Evolutionary conservation across 2,329 filamentous ascomycete species (phyloP).

Genomic region (Claviceps humidiphila): DNA sequence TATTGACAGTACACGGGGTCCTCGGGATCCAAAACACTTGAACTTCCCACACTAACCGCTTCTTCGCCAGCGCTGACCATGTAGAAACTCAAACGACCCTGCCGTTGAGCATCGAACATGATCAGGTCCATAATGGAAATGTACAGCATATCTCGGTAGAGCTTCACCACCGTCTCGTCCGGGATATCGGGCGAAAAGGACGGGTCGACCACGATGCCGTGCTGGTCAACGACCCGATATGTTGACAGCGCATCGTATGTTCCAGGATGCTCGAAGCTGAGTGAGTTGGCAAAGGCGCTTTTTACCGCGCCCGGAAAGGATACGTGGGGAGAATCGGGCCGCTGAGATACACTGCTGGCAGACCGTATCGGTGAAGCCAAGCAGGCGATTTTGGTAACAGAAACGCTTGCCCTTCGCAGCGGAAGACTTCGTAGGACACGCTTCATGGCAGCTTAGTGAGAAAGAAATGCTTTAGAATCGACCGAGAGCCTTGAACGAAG

Average conservation of each 20-base stretch:
- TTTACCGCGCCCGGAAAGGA: slow-evolving; percentile 93
- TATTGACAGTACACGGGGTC: slow-evolving; percentile 95
- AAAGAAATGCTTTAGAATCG: neutral
- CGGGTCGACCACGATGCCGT: slow-evolving; percentile 70
- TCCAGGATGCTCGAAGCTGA: slow-evolving; percentile 65
- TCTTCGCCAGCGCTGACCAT: slow-evolving; percentile 95
- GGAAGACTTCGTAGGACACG: slow-evolving; percentile 18
- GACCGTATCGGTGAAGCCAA: slow-evolving; percentile 18
- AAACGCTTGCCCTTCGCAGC: slow-evolving; percentile 13
- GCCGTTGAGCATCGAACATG: slow-evolving; percentile 95
- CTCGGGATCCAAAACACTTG: slow-evolving; percentile 66
- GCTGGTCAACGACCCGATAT: slow-evolving; percentile 81
- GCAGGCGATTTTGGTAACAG: slow-evolving; percentile 11
- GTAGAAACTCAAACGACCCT: slow-evolving; percentile 91
- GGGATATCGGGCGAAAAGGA: slow-evolving; percentile 54
- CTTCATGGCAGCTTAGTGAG: slow-evolving; percentile 16
- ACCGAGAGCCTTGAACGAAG: too few relatives aligned
- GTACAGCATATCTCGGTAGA: slow-evolving; percentile 53
- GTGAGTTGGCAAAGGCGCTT: slow-evolving; percentile 73
- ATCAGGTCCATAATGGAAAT: slow-evolving; percentile 85
- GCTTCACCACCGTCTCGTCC: slow-evolving; percentile 45
- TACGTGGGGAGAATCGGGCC: slow-evolving; percentile 40
- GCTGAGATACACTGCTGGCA: slow-evolving; percentile 40
- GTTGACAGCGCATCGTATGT: slow-evolving; percentile 69
- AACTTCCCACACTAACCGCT: slow-evolving; percentile 80